A percentile compares a stretch with the other conserved stretches of the same genome.
Evolutionary conservation across 2,329 filamentous ascomycete genomes (phyloP).

Genomic region (Trichoderma aggressivum): DNA sequence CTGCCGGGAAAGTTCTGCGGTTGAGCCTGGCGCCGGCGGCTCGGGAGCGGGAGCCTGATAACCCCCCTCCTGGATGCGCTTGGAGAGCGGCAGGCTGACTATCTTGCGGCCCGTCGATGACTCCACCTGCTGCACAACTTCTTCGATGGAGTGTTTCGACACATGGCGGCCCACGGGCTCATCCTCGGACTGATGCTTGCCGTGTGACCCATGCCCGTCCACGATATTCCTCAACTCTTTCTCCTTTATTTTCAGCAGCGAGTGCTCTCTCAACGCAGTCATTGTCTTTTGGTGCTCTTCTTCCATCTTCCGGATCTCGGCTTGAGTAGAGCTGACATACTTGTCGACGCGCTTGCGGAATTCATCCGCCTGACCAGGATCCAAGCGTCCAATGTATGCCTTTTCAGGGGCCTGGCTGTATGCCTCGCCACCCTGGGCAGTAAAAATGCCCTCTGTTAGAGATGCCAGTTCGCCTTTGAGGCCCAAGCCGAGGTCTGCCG

Average conservation of each 20-base stretch:
- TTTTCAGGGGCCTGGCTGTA: constrained; percentile 48
- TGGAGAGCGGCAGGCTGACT: constrained; percentile 59
- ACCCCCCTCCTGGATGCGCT: constrained; percentile 75
- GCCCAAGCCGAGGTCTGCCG: constrained; percentile 82
- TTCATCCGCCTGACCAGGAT: constrained; percentile 73
- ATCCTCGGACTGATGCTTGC: constrained; percentile 58
- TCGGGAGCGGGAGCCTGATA: constrained; percentile 60
- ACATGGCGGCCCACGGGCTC: constrained; percentile 34
- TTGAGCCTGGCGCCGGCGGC: constrained; percentile 24
- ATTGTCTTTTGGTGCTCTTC: constrained; percentile 72
- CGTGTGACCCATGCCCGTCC: constrained; percentile 55
- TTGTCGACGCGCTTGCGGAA: constrained; percentile 76
- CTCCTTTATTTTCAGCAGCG: constrained; percentile 70
- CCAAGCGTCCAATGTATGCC: constrained; percentile 61
- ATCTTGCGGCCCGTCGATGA: constrained; percentile 64
- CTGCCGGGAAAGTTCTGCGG: constrained; percentile 47
- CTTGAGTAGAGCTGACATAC: constrained; percentile 68
- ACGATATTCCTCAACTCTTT: constrained; percentile 67
- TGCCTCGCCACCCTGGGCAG: constrained; percentile 55
- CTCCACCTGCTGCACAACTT: constrained; percentile 74
- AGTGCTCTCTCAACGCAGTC: constrained; percentile 68
- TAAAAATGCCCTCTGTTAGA: constrained; percentile 82
- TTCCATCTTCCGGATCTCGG: constrained; percentile 83
- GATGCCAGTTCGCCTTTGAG: constrained; percentile 76
- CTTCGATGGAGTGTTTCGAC: constrained; percentile 59